Evolutionary conservation across 2,329 filamentous ascomycete genomes (phyloP).

Genomic region (Sphaerostilbella broomeana): DNA sequence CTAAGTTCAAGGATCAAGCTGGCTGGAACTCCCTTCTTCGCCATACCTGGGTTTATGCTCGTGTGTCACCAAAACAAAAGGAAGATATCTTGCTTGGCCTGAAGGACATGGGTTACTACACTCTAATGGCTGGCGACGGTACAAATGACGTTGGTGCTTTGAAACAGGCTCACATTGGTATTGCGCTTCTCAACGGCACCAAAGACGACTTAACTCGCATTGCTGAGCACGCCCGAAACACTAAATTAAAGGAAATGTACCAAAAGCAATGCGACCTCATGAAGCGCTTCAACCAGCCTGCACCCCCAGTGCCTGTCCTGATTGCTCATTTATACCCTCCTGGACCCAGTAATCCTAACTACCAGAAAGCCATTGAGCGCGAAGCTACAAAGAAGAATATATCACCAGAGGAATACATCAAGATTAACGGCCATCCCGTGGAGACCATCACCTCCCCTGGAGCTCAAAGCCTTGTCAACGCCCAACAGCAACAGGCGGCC

Average conservation of each 20-base stretch:
- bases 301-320: slow-evolving; percentile 82
- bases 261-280: slow-evolving; percentile 92
- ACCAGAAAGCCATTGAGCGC: slow-evolving; percentile 81
- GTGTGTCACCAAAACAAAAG: slow-evolving; percentile 97
- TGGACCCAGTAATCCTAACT: slow-evolving; percentile 86
- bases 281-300: slow-evolving; percentile 88
- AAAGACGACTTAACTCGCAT: slow-evolving; percentile 87
- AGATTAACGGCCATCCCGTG: slow-evolving; percentile 44
- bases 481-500: slow-evolving; percentile 60
- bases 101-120: slow-evolving; percentile 95
- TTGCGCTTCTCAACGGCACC: slow-evolving; percentile 91
- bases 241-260: slow-evolving; percentile 97
- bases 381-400: slow-evolving; percentile 76
- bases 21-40: slow-evolving; percentile 74
- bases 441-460: slow-evolving; percentile 62
- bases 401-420: slow-evolving; percentile 51
- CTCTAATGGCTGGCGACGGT: slow-evolving; percentile 96
- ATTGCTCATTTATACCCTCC: slow-evolving; percentile 94
- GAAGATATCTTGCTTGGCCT: slow-evolving; percentile 96
- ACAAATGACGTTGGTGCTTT: slow-evolving; percentile 97
- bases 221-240: slow-evolving; percentile 86
- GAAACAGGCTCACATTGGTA: slow-evolving; percentile 96
- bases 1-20: slow-evolving; percentile 76
- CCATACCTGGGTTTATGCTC: slow-evolving; percentile 94
- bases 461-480: slow-evolving; percentile 51